Conservation (phyloP, 2,329 filamentous ascomycete species). For the Cadophora sp. region DNA sequence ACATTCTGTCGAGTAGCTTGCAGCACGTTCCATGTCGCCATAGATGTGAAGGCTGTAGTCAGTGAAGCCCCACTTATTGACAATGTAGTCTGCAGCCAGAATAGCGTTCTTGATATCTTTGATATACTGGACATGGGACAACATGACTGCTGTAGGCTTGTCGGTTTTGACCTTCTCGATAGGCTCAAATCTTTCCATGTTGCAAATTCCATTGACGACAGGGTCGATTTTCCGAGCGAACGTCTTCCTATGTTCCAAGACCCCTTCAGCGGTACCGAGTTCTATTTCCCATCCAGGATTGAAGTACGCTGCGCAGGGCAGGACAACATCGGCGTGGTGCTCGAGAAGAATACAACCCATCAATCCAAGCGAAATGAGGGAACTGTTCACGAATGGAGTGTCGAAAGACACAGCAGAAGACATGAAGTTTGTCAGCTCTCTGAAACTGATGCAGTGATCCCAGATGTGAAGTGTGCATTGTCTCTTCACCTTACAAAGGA, state of each 20-base stretch:
- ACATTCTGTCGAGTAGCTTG: conserved; percentile 65
- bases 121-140: conserved; percentile 61
- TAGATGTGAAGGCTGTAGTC: conserved; percentile 69
- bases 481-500: conserved; percentile 66
- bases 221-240: conserved; percentile 64
- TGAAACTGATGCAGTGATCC: conserved; percentile 68
- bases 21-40: conserved; percentile 67
- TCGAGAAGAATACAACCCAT: conserved; percentile 36
- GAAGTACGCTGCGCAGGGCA: conserved; percentile 64
- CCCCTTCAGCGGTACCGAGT: conserved; percentile 63
- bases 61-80: conserved; percentile 70
- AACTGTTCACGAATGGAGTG: conserved; percentile 40
- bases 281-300: conserved; percentile 70
- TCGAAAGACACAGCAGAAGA: conserved; percentile 39
- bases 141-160: conserved; percentile 67
- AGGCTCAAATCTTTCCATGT: conserved; percentile 56
- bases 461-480: conserved; percentile 66
- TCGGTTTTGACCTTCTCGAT: conserved; percentile 64
- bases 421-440: conserved; percentile 49
- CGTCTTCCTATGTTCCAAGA: conserved; percentile 60
- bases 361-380: conserved; percentile 36
- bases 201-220: conserved; percentile 57
- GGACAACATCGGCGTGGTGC: conserved; percentile 62
- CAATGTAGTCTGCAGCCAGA: conserved; percentile 67
- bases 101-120: conserved; percentile 72